These are phyloP conservation scores for Aurifilum marmelostoma DNA, from an alignment of 2,329 filamentous ascomycete species.

Conservation along the genomic window DNA sequence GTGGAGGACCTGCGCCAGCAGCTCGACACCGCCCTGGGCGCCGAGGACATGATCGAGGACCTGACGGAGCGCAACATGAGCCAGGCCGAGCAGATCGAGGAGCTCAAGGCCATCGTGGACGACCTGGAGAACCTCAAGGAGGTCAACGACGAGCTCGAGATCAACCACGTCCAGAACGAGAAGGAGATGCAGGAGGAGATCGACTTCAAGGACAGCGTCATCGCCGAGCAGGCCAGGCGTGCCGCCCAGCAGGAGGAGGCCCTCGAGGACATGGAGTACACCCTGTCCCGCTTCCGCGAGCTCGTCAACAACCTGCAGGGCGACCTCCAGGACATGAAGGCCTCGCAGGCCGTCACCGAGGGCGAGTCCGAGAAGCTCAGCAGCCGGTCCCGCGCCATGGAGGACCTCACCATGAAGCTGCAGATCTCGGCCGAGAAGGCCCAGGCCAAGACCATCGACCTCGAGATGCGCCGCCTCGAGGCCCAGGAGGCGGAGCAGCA, in stretches of 20 bases:
- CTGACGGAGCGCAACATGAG: constrained; percentile 85
- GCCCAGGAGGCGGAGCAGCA: constrained; percentile 89
- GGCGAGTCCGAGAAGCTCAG: constrained; percentile 90
- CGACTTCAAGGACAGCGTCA: constrained; percentile 82
- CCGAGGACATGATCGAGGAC: constrained; percentile 93
- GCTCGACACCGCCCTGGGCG: constrained; percentile 83
- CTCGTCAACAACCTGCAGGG: constrained; percentile 83
- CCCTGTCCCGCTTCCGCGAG: constrained; percentile 84
- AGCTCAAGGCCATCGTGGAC: constrained; percentile 79
- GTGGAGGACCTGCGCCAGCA: constrained; percentile 89
- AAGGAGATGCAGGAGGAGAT: constrained; percentile 94
- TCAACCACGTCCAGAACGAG: constrained; percentile 89
- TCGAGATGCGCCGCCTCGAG: constrained; percentile 84
- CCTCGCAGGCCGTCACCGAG: constrained; percentile 90
- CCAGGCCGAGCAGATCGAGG: constrained; percentile 80
- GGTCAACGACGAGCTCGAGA: constrained; percentile 90
- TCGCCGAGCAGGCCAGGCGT: constrained; percentile 78
- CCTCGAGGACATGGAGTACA: constrained; percentile 88
- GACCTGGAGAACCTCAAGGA: constrained; percentile 90
- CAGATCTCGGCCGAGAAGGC: constrained; percentile 89
- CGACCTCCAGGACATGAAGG: constrained; percentile 89
- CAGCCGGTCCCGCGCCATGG: constrained; percentile 87
- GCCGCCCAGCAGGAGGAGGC: constrained; percentile 76
- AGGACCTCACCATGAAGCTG: constrained; percentile 94
- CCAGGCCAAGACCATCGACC: constrained; percentile 90